A percentile compares a stretch with the other conserved stretches of the same genome.
Conservation (phyloP, 2,329 filamentous ascomycete species). For the Lachnum nothofagi region DNA sequence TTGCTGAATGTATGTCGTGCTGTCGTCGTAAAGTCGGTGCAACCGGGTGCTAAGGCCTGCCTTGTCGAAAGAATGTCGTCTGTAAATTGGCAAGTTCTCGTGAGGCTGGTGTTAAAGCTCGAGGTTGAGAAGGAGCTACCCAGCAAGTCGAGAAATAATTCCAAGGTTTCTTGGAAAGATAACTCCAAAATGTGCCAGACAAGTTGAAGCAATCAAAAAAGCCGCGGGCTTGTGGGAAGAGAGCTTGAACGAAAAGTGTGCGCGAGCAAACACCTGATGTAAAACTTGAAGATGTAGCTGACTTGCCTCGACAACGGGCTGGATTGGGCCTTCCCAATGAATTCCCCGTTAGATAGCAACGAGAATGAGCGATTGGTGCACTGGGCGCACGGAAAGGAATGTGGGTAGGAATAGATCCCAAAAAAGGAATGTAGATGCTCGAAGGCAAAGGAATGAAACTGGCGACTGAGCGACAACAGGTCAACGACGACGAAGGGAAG, state of each 20-base stretch:
- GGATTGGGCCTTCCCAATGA: not conserved
- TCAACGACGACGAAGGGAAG: not conserved
- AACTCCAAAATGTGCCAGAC: not conserved
- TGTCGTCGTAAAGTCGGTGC: not conserved
- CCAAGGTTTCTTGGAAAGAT: too few species aligned
- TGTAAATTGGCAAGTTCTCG: not conserved
- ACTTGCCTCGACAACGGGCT: too few species aligned
- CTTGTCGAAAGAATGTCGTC: conserved; percentile 7
- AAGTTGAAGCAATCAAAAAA: not conserved
- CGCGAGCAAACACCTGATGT: too few species aligned
- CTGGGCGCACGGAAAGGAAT: conserved; percentile 8
- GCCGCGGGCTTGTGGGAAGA: too few species aligned
- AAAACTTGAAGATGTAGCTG: too few species aligned
- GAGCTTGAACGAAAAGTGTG: too few species aligned
- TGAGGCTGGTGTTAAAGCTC: not conserved
- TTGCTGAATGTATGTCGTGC: not conserved
- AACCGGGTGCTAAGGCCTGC: conserved; percentile 7
- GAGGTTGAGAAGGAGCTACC: not conserved
- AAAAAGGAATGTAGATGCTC: conserved; percentile 3
- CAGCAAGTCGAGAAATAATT: not conserved
- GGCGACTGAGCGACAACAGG: not conserved
- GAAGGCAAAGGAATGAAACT: not conserved
- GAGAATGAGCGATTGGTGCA: not conserved
- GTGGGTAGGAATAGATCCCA: conserved; percentile 10
- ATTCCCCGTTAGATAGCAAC: not conserved